These are phyloP conservation scores for Teratosphaeria destructans DNA, from an alignment of 2,329 filamentous ascomycete species.

Conservation along the genomic window DNA sequence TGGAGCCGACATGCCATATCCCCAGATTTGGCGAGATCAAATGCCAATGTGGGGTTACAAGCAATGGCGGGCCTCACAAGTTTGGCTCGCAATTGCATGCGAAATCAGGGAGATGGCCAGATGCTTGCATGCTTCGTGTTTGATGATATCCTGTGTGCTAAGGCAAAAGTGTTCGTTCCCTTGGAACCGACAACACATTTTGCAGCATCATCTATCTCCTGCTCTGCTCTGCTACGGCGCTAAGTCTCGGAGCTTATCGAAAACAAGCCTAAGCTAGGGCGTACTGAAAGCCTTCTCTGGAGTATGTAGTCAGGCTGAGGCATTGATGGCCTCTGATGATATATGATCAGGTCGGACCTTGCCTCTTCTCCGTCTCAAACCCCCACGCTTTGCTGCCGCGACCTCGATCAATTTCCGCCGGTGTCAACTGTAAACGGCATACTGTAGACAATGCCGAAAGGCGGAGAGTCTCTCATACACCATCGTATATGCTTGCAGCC, in stretches of 20 bases:
- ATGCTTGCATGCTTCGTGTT: slow-evolving; percentile 3
- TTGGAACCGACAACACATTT: slow-evolving; percentile 3
- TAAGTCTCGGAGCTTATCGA: slow-evolving; percentile 11
- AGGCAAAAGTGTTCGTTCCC: slow-evolving; percentile 1
- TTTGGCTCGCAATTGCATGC: not conserved
- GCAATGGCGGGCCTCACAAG: not conserved
- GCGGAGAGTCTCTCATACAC: not conserved
- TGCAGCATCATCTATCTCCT: slow-evolving; percentile 6
- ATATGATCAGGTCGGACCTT: not conserved
- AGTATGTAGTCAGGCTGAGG: slow-evolving; percentile 1
- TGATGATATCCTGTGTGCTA: slow-evolving; percentile 6
- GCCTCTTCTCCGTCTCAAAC: not conserved
- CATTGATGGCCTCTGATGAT: not conserved
- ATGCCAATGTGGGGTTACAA: not conserved
- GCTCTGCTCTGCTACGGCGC: slow-evolving; percentile 10
- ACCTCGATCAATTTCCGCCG: not conserved
- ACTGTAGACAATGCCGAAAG: not conserved
- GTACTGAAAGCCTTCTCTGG: not conserved
- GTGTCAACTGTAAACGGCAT: not conserved
- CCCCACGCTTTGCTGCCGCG: not conserved
- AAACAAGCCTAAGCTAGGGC: slow-evolving; percentile 6
- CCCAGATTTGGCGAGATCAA: not conserved
- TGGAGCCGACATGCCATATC: not conserved
- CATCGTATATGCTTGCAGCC: not conserved
- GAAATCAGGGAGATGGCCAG: not conserved